Evolutionary conservation across 495 filamentous ascomycete genomes (phyloP), one percentile per base, ranked within the genome.

Genomic region (Daldinia bambusicola): DNA sequence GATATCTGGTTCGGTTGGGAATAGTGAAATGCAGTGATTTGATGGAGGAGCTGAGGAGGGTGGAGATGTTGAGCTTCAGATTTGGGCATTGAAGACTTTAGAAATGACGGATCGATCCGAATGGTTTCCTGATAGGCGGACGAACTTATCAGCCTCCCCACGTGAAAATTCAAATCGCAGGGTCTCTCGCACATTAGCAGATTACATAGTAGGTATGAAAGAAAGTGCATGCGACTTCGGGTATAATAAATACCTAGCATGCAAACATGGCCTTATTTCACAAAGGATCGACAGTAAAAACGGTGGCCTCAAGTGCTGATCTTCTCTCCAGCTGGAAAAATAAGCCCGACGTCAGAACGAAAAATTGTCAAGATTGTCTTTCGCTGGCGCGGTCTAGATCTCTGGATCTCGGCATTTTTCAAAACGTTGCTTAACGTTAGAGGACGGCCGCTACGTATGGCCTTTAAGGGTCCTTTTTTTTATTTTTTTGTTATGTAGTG

Each of bases 301-400:
- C 61, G 40, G 41, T 69, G 61, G 70, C 70, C 70, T 69, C 26
- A 69, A 66, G 50, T 20, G 70, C 43, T 41, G 70, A 72, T 72
- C 70, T 57, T 72, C 64, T 52, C 70, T 69, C 61, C 65, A 72
- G 65, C 70, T 72, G 56, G 70, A 43, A 61, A 60, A 69, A 65
- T 56, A 67, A 61, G 36, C 48, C 69, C 69, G 64, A 67, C 14
- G 55, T 72, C 55, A 63, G 52, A 50, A 51, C 12, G 45, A 26
- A 34, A 50, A 32, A 64, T 52, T 52, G 43, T 50, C 43, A 22
- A 14, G 6, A 41, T 41, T 45, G 55, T 57, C 48, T 51, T 59
- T 63, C 56, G 12, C 37, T 56, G 30, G 16, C 37, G 45, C 26
- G 64, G 60, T 52, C 55, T 72, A 65, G 61, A 72, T 65, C 60